Percentiles rank a stretch among this genome's conserved stretches.
phyloP scores from a whole-genome alignment of 176 grass and related monocot genomes.

The Aegilops bicornis region DNA sequence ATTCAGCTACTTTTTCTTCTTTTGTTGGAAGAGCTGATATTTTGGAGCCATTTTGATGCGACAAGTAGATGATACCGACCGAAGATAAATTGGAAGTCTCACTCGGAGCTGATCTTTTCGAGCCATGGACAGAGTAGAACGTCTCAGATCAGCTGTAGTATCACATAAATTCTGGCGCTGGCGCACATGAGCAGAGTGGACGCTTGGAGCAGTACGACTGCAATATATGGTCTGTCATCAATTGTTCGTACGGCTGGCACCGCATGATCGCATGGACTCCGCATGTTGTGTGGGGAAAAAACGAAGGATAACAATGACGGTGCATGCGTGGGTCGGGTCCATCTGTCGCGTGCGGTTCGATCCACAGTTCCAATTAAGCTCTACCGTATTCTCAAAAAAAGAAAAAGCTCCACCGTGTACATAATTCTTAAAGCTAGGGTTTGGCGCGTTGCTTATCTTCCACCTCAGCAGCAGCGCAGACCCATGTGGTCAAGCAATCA shows the following conservation, averaged over 20 bases:
- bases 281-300: neutral
- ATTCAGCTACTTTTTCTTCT: neutral
- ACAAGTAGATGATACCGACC: neutral
- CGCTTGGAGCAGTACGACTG: too few relatives aligned
- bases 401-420: neutral
- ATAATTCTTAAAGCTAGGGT: constrained; percentile 7
- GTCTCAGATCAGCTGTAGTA: neutral
- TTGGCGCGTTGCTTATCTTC: neutral
- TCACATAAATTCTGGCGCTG: neutral
- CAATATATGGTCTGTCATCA: too few relatives aligned
- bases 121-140: neutral
- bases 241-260: too few relatives aligned
- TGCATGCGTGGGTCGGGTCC: neutral
- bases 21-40: neutral
- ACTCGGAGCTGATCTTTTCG: too few relatives aligned
- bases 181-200: too few relatives aligned
- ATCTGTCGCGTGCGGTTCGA: neutral
- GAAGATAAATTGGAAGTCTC: neutral
- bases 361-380: neutral
- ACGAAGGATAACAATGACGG: neutral
- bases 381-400: too few relatives aligned
- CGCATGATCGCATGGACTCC: neutral
- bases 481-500: neutral
- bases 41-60: neutral
- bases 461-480: neutral